Conservation (phyloP, 768 basidiomycete genomes). For the Antrodiella citrinella region DNA sequence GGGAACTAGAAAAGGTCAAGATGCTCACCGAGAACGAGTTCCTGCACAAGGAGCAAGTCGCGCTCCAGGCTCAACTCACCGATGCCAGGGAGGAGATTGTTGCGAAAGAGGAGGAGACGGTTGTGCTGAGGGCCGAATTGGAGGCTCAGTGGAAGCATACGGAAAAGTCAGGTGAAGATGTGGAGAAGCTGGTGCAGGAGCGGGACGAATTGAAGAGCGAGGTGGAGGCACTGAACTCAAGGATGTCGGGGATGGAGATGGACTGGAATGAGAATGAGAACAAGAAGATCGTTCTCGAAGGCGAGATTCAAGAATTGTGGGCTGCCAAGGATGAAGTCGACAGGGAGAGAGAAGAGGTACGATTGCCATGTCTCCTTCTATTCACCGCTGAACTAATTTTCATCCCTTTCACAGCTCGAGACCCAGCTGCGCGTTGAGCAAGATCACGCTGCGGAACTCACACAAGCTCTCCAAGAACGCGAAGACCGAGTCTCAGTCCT, state of each 20-base stretch:
- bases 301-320: constrained; percentile 45
- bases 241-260: constrained; percentile 37
- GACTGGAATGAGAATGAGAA: constrained; percentile 53
- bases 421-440: constrained; percentile 45
- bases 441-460: constrained; percentile 41
- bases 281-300: constrained; percentile 46
- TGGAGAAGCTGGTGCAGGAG: constrained; percentile 28
- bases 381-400: neutral
- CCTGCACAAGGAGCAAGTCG: constrained; percentile 35
- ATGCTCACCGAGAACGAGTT: constrained; percentile 33
- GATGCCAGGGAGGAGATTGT: constrained; percentile 29
- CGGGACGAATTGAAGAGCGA: constrained; percentile 21
- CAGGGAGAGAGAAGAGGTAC: constrained; percentile 47
- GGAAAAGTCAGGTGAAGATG: constrained; percentile 44
- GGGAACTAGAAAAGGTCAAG: constrained; percentile 46
- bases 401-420: constrained; percentile 33
- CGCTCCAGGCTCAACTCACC: constrained; percentile 31
- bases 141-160: constrained; percentile 68
- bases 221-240: constrained; percentile 17
- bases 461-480: constrained; percentile 41
- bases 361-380: constrained; percentile 8
- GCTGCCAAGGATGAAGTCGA: constrained; percentile 45
- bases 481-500: constrained; percentile 44
- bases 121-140: constrained; percentile 49
- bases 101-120: constrained; percentile 23